Evolutionary conservation across 2,329 filamentous ascomycete species (phyloP), one percentile per base, ranked within the genome.

Genomic region (Penicillium concentricum): DNA sequence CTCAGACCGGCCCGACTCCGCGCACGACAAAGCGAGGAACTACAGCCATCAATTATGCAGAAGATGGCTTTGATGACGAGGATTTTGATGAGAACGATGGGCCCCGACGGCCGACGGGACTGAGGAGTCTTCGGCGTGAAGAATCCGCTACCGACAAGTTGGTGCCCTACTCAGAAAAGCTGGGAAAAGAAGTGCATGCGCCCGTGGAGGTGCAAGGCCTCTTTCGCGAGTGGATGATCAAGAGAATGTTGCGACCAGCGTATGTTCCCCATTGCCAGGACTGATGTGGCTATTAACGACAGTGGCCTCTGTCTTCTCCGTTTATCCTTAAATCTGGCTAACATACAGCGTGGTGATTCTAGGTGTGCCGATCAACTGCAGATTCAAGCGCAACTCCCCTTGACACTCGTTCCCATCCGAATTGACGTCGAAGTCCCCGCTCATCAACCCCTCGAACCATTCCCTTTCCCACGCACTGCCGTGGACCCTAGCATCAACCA

Each of bases 1-100:
- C 86, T 60, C 82, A 87, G 64, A 80, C 81, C 56, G 87, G 86
- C 24, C 84, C 88, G 38, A 79, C 84, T 58, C 83, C 90, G 67
- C 86, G 93, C 72, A 96, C 90, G n/a, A 97, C 94, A 9, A 97
- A 99, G 80, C 89, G 94, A 75, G 94, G 94, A 56, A 97, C 94
- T 2, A 94, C 91, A 34, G 90, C 93, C 61, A 94, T 97, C 77
- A 99, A 97, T 78, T 99, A 99, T 72, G 93, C 94, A 24, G 94
- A 99, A 73, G 93, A 97, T 73, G 92, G 92, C 45, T 96, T 88
- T 70, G 93, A 97, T 64, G 92, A 87, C 60, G 79, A 81, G 38
- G 79, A 93, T 68, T 81, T 81, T 62, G 79, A 81, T 37, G 79
- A 81, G 37, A 79, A 91, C 61, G 87, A 93, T 61, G 87, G 88